These are phyloP conservation scores for Cercospora beticola DNA, from an alignment of 2,329 filamentous ascomycete genomes.

Conservation along the genomic window DNA sequence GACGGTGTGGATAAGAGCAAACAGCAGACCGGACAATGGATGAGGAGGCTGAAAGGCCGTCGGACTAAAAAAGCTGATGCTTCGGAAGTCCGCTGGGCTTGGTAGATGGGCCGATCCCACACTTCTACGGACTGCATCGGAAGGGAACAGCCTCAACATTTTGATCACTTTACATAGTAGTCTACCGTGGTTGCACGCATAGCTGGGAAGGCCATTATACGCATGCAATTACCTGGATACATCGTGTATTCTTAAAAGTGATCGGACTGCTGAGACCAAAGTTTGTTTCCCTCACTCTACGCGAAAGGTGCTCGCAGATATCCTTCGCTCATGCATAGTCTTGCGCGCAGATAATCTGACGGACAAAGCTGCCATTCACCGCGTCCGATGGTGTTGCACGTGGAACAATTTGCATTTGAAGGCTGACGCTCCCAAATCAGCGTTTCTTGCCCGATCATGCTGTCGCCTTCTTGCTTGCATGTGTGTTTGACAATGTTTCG, in stretches of 20 bases:
- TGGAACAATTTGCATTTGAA: not conserved
- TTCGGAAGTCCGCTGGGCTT: not conserved
- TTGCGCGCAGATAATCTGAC: not conserved
- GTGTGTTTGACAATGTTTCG: not conserved
- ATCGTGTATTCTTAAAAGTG: not conserved
- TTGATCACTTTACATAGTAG: not conserved
- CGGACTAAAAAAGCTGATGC: not conserved
- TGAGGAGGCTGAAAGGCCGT: not conserved
- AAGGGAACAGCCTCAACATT: not conserved
- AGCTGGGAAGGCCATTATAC: not conserved
- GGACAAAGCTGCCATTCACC: not conserved
- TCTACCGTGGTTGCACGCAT: not conserved
- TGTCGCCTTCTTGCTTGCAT: not conserved
- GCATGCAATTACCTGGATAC: not conserved
- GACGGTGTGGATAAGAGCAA: conserved; percentile 10
- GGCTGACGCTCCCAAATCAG: not conserved
- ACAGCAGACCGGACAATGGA: not conserved
- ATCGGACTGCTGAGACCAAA: not conserved
- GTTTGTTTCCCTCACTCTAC: not conserved
- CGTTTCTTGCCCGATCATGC: not conserved
- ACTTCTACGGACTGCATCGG: not conserved
- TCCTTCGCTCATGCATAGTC: not conserved
- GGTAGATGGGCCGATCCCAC: not conserved
- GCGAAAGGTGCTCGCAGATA: not conserved
- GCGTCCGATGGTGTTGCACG: not conserved